Evolutionary conservation across 2,329 filamentous ascomycete species (phyloP), one percentile per base, ranked within the genome.

Genomic region (Xylogone sp.): DNA sequence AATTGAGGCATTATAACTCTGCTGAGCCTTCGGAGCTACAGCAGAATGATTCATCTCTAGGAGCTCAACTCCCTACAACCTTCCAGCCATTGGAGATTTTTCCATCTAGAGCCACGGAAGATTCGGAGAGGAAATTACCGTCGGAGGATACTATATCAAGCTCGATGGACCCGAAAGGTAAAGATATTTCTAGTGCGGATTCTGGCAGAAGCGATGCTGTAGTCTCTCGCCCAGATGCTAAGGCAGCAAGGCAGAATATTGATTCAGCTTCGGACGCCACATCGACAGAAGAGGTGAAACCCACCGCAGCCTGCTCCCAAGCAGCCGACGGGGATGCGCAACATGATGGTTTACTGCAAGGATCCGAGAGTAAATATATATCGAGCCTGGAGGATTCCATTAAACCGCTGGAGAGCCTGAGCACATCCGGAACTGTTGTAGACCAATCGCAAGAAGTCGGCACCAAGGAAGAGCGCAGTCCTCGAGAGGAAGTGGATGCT

Each of bases 21-120:
- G n/a, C n/a, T n/a, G n/a, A n/a, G n/a, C n/a, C n/a, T n/a, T n/a
- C n/a, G n/a, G n/a, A n/a, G n/a, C n/a, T n/a, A n/a, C n/a, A n/a
- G n/a, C 48, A 53, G 9, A 53, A 42, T 18, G 44, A 43, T 18
- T 47, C 53, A 49, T 21, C 31, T 21, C 43, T 54, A 29, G 53
- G 57, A 43, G 43, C 46, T 22, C 50, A 49, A 13, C 51, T 48
- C n/a, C 49, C 31, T n/a, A 53, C 56, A 16, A 62, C 61, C 24
- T 50, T 64, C 7, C 51, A 65, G 34, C 60, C 58, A 27, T 51
- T 55, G 42, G 59, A 64, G 29, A 49, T 62, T 49, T 54, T 59
- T 29, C 49, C 22, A 24, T 31, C 47, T 9, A 49, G 52, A 21
- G 49, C 50, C 21, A 51, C 43, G 22, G 21, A 34, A 53, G 53